phyloP scores from a whole-genome alignment of 805 yeast species.

The Candida sonorensis region DNA sequence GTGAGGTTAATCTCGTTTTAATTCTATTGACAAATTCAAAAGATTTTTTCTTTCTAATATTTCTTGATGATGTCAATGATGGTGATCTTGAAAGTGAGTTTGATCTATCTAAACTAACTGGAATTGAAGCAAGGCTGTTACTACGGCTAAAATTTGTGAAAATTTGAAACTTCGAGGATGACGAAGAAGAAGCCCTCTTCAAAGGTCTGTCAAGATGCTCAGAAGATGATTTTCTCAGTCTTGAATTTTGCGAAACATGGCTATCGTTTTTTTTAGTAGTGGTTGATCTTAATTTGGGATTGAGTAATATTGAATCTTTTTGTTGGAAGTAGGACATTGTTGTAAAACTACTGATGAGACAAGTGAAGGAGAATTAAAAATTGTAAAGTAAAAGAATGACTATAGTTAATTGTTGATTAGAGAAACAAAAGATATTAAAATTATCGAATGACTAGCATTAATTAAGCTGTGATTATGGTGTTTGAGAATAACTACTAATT shows the following conservation, averaged over 20 bases:
- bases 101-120: constrained; percentile 3
- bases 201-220: constrained; percentile 23
- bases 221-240: constrained; percentile 7
- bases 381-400: constrained; percentile 6
- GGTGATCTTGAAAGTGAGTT: constrained; percentile 10
- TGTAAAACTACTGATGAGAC: background rate
- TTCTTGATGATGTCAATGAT: constrained; percentile 10
- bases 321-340: background rate
- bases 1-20: constrained; percentile 10
- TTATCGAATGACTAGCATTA: no score
- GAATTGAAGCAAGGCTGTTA: no score
- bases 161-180: no score
- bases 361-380: background rate
- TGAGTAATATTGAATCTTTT: background rate
- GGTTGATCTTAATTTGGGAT: constrained; percentile 2
- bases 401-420: constrained; percentile 9
- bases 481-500: no score
- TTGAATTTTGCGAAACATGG: background rate
- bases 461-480: no score
- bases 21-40: constrained; percentile 7
- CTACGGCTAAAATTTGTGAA: no score
- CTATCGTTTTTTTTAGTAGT: background rate
- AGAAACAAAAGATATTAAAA: no score
- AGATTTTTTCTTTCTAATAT: constrained; percentile 9
- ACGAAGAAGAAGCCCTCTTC: constrained; percentile 23